These are phyloP conservation scores for Inosperma sp. DNA, from an alignment of 768 basidiomycete species.

Conservation along the genomic window DNA sequence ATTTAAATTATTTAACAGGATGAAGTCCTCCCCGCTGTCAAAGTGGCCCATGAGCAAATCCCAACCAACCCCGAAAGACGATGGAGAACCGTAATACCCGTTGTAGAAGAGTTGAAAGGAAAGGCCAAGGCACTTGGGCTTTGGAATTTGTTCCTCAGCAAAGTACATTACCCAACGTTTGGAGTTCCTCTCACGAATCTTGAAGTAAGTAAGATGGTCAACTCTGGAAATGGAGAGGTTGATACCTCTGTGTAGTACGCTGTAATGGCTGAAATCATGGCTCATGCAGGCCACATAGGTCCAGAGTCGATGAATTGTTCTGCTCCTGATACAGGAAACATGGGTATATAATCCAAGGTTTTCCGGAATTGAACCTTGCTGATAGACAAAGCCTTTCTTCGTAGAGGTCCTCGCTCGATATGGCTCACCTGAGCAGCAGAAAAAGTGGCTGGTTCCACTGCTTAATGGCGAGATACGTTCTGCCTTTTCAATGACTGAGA, in stretches of 20 bases:
- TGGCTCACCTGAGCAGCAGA: conserved; percentile 86
- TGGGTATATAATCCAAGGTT: conserved; percentile 55
- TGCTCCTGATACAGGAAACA: conserved; percentile 97
- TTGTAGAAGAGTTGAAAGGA: conserved; percentile 79
- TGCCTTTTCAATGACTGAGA: conserved; percentile 97
- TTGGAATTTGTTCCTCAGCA: conserved; percentile 97
- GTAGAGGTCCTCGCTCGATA: conserved; percentile 95
- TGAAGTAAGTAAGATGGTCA: conserved; percentile 52
- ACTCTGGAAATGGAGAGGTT: not conserved
- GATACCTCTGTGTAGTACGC: conserved; percentile 62
- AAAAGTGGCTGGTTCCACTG: conserved; percentile 83
- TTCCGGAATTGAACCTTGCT: not conserved
- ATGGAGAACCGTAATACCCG: conserved; percentile 81
- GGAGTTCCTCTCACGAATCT: conserved; percentile 91
- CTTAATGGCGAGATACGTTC: conserved; percentile 91
- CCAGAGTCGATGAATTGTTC: conserved; percentile 91
- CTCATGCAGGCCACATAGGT: conserved; percentile 74
- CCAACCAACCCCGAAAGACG: conserved; percentile 67
- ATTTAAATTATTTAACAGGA: conserved; percentile 47
- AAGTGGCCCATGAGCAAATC: conserved; percentile 75
- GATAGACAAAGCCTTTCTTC: not conserved
- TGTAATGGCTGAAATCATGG: conserved; percentile 95
- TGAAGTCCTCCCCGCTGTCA: conserved; percentile 78
- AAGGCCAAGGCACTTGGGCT: conserved; percentile 86
- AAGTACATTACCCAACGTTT: conserved; percentile 83